These are phyloP conservation scores for Sarocladium kiliense DNA, from an alignment of 2,329 filamentous ascomycete genomes.

Conservation along the genomic window DNA sequence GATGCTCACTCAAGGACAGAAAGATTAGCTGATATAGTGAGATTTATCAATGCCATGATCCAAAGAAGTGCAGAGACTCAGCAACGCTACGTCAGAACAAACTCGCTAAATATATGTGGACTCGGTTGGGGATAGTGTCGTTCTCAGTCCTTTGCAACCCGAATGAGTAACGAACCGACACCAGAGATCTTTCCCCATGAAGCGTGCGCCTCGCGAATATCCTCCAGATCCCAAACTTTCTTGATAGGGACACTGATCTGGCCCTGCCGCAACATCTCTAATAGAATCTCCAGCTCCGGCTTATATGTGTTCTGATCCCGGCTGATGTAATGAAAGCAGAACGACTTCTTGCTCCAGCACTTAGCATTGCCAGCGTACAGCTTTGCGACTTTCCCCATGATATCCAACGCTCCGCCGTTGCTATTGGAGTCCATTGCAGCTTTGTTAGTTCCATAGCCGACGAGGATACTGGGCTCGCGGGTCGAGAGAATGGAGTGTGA, in stretches of 20 bases:
- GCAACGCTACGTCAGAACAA: too few species aligned
- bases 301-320: conserved; percentile 27
- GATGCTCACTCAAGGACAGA: too few species aligned
- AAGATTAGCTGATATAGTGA: too few species aligned
- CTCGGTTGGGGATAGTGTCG: too few species aligned
- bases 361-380: conserved; percentile 25
- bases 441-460: conserved; percentile 24
- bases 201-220: conserved; percentile 31
- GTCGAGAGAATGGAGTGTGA: conserved; percentile 36
- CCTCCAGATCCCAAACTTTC: conserved; percentile 34
- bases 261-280: conserved; percentile 25
- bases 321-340: conserved; percentile 30
- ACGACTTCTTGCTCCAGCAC: conserved; percentile 23
- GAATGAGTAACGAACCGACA: background rate
- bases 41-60: too few species aligned
- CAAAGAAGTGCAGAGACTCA: too few species aligned
- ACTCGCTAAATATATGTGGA: too few species aligned
- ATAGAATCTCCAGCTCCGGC: conserved; percentile 23
- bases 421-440: conserved; percentile 15
- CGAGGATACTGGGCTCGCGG: conserved; percentile 29
- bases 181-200: conserved; percentile 23
- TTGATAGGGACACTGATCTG: conserved; percentile 31
- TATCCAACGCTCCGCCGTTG: conserved; percentile 25
- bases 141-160: background rate
- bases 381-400: conserved; percentile 23